Evolutionary conservation across 2,329 filamentous ascomycete species (phyloP).

Genomic region (Beauveria caledonica): DNA sequence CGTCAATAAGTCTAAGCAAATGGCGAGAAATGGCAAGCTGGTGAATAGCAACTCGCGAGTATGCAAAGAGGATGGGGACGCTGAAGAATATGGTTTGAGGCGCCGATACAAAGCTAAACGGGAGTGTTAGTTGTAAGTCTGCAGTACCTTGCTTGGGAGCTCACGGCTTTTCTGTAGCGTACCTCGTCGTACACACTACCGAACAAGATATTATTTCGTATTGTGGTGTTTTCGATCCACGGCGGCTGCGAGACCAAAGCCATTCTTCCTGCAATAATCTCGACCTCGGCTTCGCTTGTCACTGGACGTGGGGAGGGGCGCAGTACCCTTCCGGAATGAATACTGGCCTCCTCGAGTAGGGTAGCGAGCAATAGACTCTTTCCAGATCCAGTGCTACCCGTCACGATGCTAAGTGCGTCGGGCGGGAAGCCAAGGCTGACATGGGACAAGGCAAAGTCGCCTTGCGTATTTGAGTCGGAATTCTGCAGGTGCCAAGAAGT

Average conservation of each 20-base stretch:
- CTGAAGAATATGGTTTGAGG: not conserved
- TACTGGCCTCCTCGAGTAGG: conserved; percentile 60
- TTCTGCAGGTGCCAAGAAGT: not conserved
- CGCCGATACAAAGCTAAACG: not conserved
- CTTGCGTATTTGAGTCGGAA: not conserved
- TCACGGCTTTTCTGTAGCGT: conserved; percentile 37
- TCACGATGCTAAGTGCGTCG: conserved; percentile 57
- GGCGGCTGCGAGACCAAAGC: conserved; percentile 39
- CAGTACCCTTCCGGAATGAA: conserved; percentile 49
- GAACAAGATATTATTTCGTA: conserved; percentile 38
- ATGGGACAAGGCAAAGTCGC: conserved; percentile 46
- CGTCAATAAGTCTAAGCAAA: not conserved
- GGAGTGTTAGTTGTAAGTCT: not conserved
- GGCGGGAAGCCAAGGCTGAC: conserved; percentile 53
- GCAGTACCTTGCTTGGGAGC: conserved; percentile 7
- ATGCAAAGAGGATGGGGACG: not conserved
- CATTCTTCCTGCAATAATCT: conserved; percentile 14
- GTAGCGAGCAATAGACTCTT: conserved; percentile 61
- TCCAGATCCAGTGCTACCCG: conserved; percentile 61
- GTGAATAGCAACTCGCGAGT: not conserved
- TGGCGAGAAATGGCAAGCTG: not conserved
- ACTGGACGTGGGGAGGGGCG: conserved; percentile 33
- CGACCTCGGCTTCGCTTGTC: not conserved
- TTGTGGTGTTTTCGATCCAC: conserved; percentile 38
- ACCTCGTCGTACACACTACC: conserved; percentile 29